Evolutionary conservation across 2,329 filamentous ascomycete species (phyloP).

Genomic region (Fusarium clavum): DNA sequence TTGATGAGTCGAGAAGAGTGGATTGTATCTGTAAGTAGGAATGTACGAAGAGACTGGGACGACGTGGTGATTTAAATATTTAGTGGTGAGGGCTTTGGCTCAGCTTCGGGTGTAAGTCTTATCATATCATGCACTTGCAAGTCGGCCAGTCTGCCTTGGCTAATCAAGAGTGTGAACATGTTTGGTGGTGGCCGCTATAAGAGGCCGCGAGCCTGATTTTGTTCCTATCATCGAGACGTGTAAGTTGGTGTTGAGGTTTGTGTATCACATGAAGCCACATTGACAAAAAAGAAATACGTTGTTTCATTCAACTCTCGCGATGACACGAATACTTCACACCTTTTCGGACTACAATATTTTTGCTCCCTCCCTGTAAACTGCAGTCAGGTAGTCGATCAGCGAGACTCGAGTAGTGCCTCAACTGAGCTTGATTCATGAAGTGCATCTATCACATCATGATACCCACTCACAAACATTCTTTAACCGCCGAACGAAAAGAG

Average conservation of each 20-base stretch:
- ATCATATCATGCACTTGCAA: not conserved
- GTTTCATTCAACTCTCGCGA: too few relatives aligned
- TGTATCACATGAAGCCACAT: not conserved
- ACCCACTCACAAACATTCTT: not conserved
- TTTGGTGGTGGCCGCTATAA: not conserved
- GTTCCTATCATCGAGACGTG: not conserved
- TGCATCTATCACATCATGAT: not conserved
- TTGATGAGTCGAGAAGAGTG: not conserved
- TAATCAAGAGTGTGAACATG: not conserved
- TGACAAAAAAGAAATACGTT: too few relatives aligned
- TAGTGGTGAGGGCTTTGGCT: not conserved
- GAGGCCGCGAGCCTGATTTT: not conserved
- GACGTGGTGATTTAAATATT: not conserved
- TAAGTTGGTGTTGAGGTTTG: not conserved
- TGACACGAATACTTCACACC: too few relatives aligned
- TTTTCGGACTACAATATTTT: too few relatives aligned
- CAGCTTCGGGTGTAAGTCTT: not conserved
- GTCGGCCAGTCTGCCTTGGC: not conserved
- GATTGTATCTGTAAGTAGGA: accelerated
- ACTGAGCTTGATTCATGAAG: not conserved
- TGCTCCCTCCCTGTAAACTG: not conserved
- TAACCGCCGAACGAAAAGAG: not conserved
- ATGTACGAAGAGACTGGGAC: not conserved
- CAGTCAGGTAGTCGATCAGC: not conserved
- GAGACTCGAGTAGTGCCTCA: not conserved